Percentiles rank a stretch among this genome's conserved stretches.
phyloP scores from a whole-genome alignment of 179 eudicot genomes.

The Spinacia oleracea region DNA sequence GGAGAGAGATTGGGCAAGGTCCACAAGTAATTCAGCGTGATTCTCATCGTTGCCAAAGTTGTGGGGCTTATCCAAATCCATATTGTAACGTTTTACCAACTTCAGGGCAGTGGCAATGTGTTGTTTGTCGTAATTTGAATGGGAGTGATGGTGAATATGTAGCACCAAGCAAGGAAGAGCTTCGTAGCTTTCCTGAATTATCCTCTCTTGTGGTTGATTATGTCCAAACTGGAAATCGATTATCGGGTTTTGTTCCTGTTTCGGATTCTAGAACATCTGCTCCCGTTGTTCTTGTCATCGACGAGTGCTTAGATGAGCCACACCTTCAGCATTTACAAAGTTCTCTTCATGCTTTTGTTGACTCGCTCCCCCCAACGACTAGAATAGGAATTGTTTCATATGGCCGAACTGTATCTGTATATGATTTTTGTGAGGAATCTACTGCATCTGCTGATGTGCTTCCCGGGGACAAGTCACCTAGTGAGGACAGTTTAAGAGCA shows the following conservation, averaged over 20 bases:
- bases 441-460: constrained; percentile 92
- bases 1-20: constrained; percentile 67
- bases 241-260: constrained; percentile 75
- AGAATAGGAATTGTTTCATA: constrained; percentile 82
- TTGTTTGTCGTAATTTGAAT: constrained; percentile 69
- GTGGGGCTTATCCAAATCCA: constrained; percentile 87
- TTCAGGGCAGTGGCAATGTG: constrained; percentile 98
- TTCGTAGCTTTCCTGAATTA: constrained; percentile 69
- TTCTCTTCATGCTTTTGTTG: constrained; percentile 89
- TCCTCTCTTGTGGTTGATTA: constrained; percentile 75
- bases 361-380: constrained; percentile 78
- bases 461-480: constrained; percentile 70
- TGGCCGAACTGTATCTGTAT: constrained; percentile 82
- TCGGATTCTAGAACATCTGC: constrained; percentile 83
- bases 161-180: constrained; percentile 77
- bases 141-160: constrained; percentile 91
- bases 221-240: constrained; percentile 59
- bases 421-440: constrained; percentile 87
- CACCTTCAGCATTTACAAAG: constrained; percentile 90
- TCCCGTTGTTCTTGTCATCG: constrained; percentile 75
- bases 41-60: constrained; percentile 83
- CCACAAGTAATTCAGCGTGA: constrained; percentile 88
- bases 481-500: constrained; percentile 66
- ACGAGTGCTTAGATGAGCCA: constrained; percentile 79
- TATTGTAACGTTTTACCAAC: constrained; percentile 76